Base-by-base conservation (phyloP, 805 yeast genomes). In the Myxozyma nipponensis region DNA sequence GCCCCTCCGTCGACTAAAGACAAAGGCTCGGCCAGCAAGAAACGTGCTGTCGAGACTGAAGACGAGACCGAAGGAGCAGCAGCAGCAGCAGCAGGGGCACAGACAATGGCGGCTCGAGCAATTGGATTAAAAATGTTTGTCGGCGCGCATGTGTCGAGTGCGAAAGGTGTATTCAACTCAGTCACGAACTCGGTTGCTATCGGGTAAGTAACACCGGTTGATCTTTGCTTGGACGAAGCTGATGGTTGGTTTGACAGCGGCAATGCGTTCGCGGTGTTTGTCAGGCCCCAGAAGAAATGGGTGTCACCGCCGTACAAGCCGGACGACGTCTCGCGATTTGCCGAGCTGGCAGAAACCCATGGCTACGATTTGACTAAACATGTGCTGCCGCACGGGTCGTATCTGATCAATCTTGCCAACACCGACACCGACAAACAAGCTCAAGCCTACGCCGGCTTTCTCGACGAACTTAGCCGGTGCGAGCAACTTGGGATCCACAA, bases 281-380 rank as follows among this genome's bases (percentile, higher is more conserved):
- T 93, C 57, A 90, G 90, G 65, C 84, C 87, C 46, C 97, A 96
- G 28, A 77, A 95, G 54, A 79, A 84, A 64, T 93, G 98, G 98
- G 84, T 77, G 1, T 83, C 96, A 1, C 91, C 96, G 18, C 83
- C 79, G 52, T 77, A 82, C 55, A 75, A 82, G 13, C 74, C 74
- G 17, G 83, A 79, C 22, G 96, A 87, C 64, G 82, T 83, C 9
- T 66, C 64, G 2, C 77, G 79, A 54, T 93, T 93, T 69, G 76
- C 76, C 54, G 70, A 71, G 4, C 71, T 80, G 19, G 88, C 96
- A 64, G 69, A 74, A 47, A 69, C 78, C 48, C 74, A 75, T 63
- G 79, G 82, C 1, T 90, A 81, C 66, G 77, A 88, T 64, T 83
- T 95, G 2, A 64, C 77, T 48, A 84, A 83, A 4, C 96, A 90